Evolutionary conservation across 225 moss, liverwort and hornwort genomes (phyloP), one percentile per base, ranked within the genome.

Genomic region (Pleurozium schreberi): DNA sequence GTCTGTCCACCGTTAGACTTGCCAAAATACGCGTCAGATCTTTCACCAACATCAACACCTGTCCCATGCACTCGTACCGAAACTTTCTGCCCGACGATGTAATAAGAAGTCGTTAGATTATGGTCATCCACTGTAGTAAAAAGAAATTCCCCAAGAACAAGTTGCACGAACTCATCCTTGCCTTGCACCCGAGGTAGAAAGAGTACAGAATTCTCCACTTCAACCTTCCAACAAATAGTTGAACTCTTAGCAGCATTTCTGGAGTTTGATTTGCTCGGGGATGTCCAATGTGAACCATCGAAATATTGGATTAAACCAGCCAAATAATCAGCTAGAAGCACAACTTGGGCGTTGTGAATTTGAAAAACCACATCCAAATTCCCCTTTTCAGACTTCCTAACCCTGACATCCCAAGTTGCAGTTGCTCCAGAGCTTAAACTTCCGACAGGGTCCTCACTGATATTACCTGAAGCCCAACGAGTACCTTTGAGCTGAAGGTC

Each of bases 401-500:
- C 66, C 61, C 90, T 93, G 63, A 98, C 69, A 88, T 91, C 93
- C 87, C 93, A 90, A 88, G 92, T 95, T 89, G 94, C 94, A 75
- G 91, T 77, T 85, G 96, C 94, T 90, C 96, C 96, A 91, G 88
- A 86, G 45, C 82, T 87, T 60, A 91, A 87, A 90, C 93, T 96
- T 88, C 97, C 96, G 43, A 97, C 83, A 85, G 94, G 90, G 85
- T 96, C 92, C 58, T 91, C 92, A 62, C 78, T 87, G 68, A 93
- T 83, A 82, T 97, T 98, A 74, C 98, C 96, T 82, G 96, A 95
- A 75, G 97, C 95, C 98, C 97, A 98, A 59, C 87, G 85, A 80
- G 96, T 97, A 79, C 98, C 98, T 85, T 94, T 98, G 45, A 98
- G 88, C 90, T 94, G 94, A 78, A 97, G 86, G 81, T 94, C 95